Evolutionary conservation across 148 eudicot species (phyloP), one percentile per base, ranked within the genome.

Genomic region (Polygonum maritimum): DNA sequence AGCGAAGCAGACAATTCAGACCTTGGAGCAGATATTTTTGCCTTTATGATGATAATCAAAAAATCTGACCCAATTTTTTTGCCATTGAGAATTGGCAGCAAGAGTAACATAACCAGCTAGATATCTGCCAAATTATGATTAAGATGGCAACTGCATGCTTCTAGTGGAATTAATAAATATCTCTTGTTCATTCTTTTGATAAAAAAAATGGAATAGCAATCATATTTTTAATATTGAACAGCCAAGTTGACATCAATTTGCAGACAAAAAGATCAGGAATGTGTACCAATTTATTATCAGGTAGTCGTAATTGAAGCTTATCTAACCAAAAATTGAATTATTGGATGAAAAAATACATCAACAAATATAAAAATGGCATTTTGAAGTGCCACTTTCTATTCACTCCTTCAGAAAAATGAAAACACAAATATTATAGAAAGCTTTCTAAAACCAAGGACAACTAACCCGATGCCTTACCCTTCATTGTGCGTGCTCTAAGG

Each of bases 401-500:
- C 65, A 58, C 65, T 21, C 31, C 35, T 58, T 57, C 8, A 54
- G 58, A 54, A 22, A 54, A 54, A 7, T 22, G n/a, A 22, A 6
- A 19, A 58, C 3, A 58, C 12, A 13, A 58, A 58, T 9, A 58
- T 10, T 58, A 13, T 58, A 8, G 35, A 41, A 13, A 74, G 69
- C 13, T 19, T 39, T 55, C 48, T 48, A 45, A 79, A 8, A 67
- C 67, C 26, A 71, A 76, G 62, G 73, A 19, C 69, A 76, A 31
- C 78, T 60, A 49, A 82, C 85, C 83, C 76, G 78, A 71, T 39
- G 21, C 33, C 76, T 67, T 60, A 74, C 18, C 14, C 39, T 58
- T 55, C 74, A 69, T 58, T 74, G 73, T 58, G 51, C 15, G 49
- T 18, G 52, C 76, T 60, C 79, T 83, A 76, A 87, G 78, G 76